These are phyloP conservation scores for Ustilago sp. DNA, from an alignment of 1,284 basidiomycete species.

Conservation along the genomic window DNA sequence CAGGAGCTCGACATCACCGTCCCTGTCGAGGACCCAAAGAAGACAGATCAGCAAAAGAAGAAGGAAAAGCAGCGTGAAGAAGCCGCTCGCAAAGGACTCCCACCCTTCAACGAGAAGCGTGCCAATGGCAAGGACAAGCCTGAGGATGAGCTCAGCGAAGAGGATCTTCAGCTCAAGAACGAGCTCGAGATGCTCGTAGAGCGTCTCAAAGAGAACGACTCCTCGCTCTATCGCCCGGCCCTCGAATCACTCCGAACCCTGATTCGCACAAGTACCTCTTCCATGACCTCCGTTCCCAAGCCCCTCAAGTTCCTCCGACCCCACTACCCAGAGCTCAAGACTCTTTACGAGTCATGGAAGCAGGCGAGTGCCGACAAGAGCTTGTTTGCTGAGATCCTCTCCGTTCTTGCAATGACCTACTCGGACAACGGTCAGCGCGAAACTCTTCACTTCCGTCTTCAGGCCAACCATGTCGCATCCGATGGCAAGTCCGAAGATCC, in stretches of 20 bases:
- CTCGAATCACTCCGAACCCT: conserved; percentile 93
- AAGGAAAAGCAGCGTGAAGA: conserved; percentile 53
- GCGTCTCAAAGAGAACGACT: conserved; percentile 89
- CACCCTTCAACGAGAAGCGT: conserved; percentile 36
- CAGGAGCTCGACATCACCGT: conserved; percentile 54
- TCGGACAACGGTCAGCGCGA: conserved; percentile 95
- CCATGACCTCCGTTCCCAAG: conserved; percentile 99
- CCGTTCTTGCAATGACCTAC: conserved; percentile 99
- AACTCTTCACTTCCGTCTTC: conserved; percentile 75
- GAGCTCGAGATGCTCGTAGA: conserved; percentile 98
- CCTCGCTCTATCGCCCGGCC: conserved; percentile 85
- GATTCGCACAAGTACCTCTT: conserved; percentile 95
- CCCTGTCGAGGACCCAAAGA: conserved; percentile 48
- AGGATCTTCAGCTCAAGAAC: conserved; percentile 91
- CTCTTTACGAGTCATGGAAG: conserved; percentile 62
- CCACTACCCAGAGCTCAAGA: conserved; percentile 84
- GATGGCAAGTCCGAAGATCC: conserved; percentile 74
- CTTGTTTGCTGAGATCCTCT: conserved; percentile 97
- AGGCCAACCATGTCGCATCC: conserved; percentile 53
- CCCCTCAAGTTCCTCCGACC: conserved; percentile 98
- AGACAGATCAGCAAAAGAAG: conserved; percentile 52
- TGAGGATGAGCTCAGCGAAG: conserved; percentile 85
- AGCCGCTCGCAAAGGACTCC: conserved; percentile 48
- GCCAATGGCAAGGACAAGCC: conserved; percentile 73
- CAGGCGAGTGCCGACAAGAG: conserved; percentile 74